Evolutionary conservation across 2,329 filamentous ascomycete genomes (phyloP).

Genomic region (Saccharata proteae): DNA sequence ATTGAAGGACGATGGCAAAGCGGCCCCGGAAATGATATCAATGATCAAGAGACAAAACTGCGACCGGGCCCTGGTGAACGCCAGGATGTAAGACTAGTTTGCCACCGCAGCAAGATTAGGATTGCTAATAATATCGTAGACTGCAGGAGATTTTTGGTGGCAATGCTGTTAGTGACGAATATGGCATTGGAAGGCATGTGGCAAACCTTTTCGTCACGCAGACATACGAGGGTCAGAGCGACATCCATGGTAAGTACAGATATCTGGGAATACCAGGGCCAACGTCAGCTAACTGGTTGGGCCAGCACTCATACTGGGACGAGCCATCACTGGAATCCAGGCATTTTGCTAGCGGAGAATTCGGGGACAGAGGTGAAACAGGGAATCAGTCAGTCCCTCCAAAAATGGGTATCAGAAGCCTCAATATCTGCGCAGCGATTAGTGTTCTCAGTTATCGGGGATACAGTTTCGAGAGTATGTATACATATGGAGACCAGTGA

Average conservation of each 20-base stretch:
- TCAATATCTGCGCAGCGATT: too few species aligned
- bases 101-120: not conserved
- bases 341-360: conserved; percentile 65
- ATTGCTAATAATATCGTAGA: conserved; percentile 23
- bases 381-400: too few species aligned
- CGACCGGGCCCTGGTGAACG: conserved; percentile 71
- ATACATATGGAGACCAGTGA: too few species aligned
- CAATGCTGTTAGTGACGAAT: conserved; percentile 97
- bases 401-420: too few species aligned
- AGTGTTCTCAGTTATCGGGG: too few species aligned
- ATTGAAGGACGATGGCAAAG: conserved; percentile 83
- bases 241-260: conserved; percentile 72
- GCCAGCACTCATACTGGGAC: conserved; percentile 36
- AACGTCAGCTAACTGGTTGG: conserved; percentile 18
- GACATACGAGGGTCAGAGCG: conserved; percentile 96
- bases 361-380: too few species aligned
- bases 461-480: too few species aligned
- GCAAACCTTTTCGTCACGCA: conserved; percentile 95
- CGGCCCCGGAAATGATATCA: conserved; percentile 86
- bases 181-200: conserved; percentile 86
- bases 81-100: conserved; percentile 44
- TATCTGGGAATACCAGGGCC: not conserved
- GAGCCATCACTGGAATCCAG: conserved; percentile 54
- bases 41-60: conserved; percentile 98
- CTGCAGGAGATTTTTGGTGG: conserved; percentile 95